These are phyloP conservation scores for Pythium diclinum DNA, from an alignment of 352 stramenopile species.

Conservation along the genomic window DNA sequence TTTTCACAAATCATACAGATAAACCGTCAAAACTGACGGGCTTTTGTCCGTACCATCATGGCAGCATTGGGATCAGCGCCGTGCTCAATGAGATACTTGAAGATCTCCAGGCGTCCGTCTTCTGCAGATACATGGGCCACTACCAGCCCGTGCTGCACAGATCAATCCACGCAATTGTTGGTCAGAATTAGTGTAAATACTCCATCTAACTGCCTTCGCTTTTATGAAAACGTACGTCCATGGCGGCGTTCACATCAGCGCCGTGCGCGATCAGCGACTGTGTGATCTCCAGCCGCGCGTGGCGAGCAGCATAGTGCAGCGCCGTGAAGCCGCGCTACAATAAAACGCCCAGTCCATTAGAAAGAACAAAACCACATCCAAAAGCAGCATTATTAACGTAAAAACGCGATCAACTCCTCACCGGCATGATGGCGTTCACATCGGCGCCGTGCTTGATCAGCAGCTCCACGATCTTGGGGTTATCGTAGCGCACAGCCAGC, in stretches of 20 bases:
- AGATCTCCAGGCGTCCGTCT: slow-evolving; percentile 11
- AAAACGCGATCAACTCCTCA: not conserved
- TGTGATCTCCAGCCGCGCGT: slow-evolving; percentile 17
- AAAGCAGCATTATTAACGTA: no score
- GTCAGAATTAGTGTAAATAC: not conserved
- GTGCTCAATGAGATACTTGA: not conserved
- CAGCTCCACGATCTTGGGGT: slow-evolving; percentile 14
- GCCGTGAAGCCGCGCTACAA: slow-evolving; percentile 18
- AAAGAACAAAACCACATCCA: no score
- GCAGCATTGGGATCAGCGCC: not conserved
- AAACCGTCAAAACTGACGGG: no score
- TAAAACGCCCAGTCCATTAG: no score
- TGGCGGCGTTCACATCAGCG: slow-evolving; percentile 17
- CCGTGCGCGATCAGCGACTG: slow-evolving; percentile 19
- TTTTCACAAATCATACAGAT: no score
- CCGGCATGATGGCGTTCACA: slow-evolving; percentile 22
- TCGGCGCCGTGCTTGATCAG: slow-evolving; percentile 17
- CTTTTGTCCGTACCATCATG: slow-evolving; percentile 10
- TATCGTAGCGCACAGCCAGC: slow-evolving; percentile 16
- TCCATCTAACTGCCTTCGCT: not conserved
- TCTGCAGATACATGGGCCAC: slow-evolving; percentile 20
- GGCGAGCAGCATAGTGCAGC: slow-evolving; percentile 21
- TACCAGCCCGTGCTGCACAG: slow-evolving; percentile 14
- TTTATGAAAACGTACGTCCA: slow-evolving; percentile 7
- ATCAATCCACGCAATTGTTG: not conserved